Conservation (phyloP, 352 stramenopile species). For the Globisporangium irregulare region DNA sequence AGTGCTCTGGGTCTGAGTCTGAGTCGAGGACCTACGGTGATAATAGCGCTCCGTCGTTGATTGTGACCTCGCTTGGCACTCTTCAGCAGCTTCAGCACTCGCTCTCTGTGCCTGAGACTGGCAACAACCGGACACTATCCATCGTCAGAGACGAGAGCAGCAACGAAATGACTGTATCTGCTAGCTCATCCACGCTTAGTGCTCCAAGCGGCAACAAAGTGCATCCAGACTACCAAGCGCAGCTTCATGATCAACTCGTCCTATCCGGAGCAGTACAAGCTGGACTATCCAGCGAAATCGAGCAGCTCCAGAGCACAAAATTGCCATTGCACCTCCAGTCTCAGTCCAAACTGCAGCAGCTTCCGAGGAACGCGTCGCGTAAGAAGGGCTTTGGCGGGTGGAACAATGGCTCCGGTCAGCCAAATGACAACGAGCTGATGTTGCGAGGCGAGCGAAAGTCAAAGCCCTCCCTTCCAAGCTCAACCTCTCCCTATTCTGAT, state of each 20-base stretch:
- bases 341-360: not conserved
- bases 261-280: not conserved
- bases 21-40: not conserved
- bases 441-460: conserved; percentile 10
- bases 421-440: not conserved
- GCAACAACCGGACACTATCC: not conserved
- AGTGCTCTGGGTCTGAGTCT: not conserved
- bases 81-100: not conserved
- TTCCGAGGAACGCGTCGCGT: not conserved
- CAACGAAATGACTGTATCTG: not conserved
- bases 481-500: not conserved
- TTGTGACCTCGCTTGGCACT: conserved; percentile 4
- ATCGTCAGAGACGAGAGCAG: not conserved
- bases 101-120: not conserved
- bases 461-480: not conserved
- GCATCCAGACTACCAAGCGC: not conserved
- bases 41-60: not conserved
- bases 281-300: not conserved
- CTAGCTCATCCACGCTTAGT: not conserved
- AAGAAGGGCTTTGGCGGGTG: not conserved
- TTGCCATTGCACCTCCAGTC: not conserved
- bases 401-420: not conserved
- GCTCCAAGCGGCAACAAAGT: not conserved
- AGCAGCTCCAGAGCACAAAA: not conserved
- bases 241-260: not conserved